Conservation (phyloP, 495 filamentous ascomycete species). For the Acidiella bohemica region DNA sequence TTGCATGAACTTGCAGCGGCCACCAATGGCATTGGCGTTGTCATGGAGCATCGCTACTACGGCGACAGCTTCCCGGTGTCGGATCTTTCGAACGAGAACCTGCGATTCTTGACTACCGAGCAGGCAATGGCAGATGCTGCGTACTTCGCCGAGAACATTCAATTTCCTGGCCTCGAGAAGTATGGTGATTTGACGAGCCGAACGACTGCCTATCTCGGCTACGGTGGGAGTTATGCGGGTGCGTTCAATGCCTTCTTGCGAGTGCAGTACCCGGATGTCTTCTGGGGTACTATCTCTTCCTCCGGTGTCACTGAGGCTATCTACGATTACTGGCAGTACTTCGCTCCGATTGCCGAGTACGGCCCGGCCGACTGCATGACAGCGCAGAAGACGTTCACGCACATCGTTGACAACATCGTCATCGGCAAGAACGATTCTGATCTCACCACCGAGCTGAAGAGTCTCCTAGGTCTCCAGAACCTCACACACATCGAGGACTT, state of each 20-base stretch:
- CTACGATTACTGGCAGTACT: conserved; percentile 50
- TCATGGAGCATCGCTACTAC: conserved; percentile 67
- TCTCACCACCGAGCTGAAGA: conserved; percentile 42
- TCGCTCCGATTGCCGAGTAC: conserved; percentile 48
- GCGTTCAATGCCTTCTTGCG: conserved; percentile 58
- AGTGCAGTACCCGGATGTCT: conserved; percentile 53
- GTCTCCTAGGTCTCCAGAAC: conserved; percentile 43
- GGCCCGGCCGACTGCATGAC: conserved; percentile 41
- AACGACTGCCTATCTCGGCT: conserved; percentile 50
- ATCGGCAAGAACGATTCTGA: conserved; percentile 33
- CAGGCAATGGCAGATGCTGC: conserved; percentile 59
- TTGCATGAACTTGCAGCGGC: conserved; percentile 46
- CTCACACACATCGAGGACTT: conserved; percentile 50
- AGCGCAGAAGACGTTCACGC: conserved; percentile 41
- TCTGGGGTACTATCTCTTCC: conserved; percentile 55
- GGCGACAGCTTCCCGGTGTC: conserved; percentile 45
- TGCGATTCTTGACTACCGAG: conserved; percentile 64
- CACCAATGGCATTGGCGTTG: conserved; percentile 55
- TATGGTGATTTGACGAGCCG: conserved; percentile 41
- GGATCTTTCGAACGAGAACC: conserved; percentile 47
- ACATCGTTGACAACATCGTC: conserved; percentile 55
- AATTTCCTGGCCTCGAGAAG: conserved; percentile 51
- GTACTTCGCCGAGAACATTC: conserved; percentile 55
- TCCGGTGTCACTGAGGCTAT: conserved; percentile 61
- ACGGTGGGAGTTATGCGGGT: conserved; percentile 64